A percentile compares a stretch with the other conserved stretches of the same genome.
Conservation (phyloP, 2,329 filamentous ascomycete genomes). For the Talaromyces funiculosus region DNA sequence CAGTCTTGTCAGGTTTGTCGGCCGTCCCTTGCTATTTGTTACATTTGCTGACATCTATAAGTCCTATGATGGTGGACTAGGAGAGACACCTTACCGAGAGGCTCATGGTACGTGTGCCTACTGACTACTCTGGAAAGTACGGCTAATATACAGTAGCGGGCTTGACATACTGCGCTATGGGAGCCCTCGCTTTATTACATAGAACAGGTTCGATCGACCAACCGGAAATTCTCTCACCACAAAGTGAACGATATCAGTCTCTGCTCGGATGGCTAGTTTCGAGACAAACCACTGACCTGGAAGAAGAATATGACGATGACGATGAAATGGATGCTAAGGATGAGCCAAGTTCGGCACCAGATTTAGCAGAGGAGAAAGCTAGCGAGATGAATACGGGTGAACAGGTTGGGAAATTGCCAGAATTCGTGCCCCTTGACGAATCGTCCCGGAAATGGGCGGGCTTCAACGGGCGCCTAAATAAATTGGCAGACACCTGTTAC, state of each 20-base stretch:
- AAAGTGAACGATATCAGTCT: slow-evolving; percentile 28
- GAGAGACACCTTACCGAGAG: slow-evolving; percentile 72
- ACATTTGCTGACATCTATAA: slow-evolving; percentile 36
- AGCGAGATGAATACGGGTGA: slow-evolving; percentile 20
- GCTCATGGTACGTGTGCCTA: slow-evolving; percentile 60
- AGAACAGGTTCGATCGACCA: slow-evolving; percentile 42
- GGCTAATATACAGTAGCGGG: slow-evolving; percentile 53
- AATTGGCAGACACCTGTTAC: slow-evolving; percentile 91
- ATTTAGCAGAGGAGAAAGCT: slow-evolving; percentile 2
- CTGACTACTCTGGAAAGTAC: background rate
- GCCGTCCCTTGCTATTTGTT: background rate
- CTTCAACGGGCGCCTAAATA: slow-evolving; percentile 87
- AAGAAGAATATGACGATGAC: slow-evolving; percentile 41
- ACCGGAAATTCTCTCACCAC: slow-evolving; percentile 23
- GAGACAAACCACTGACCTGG: slow-evolving; percentile 58
- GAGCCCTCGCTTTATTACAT: slow-evolving; percentile 69
- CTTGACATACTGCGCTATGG: slow-evolving; percentile 83
- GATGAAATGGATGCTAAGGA: slow-evolving; percentile 17
- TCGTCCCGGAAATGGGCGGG: slow-evolving; percentile 55
- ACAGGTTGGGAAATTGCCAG: slow-evolving; percentile 24
- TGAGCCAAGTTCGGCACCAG: background rate
- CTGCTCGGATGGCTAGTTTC: slow-evolving; percentile 55
- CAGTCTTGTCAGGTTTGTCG: slow-evolving; percentile 53
- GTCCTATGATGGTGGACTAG: slow-evolving; percentile 81
- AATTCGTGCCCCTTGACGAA: slow-evolving; percentile 19